phyloP scores from a whole-genome alignment of 148 eudicot species.

The Camellia granthamiana region DNA sequence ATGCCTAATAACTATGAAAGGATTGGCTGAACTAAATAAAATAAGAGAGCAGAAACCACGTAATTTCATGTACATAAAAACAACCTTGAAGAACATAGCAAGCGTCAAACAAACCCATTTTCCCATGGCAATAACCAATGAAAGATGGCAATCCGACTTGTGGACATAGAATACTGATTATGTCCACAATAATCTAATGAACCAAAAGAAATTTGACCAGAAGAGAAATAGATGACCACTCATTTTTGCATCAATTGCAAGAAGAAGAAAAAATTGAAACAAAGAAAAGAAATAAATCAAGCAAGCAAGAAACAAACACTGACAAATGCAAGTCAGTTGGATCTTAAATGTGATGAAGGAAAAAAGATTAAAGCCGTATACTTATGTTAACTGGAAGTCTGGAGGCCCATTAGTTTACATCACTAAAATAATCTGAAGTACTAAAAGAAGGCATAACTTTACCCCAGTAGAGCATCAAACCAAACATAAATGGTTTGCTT shows the following conservation, averaged over 20 bases:
- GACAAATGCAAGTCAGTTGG: background rate
- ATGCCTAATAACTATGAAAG: background rate
- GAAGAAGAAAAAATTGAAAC: background rate
- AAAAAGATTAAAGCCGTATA: background rate
- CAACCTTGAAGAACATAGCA: background rate
- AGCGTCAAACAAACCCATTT: background rate
- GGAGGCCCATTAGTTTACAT: background rate
- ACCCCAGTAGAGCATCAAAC: conserved; percentile 79
- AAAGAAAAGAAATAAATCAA: background rate
- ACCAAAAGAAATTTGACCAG: background rate
- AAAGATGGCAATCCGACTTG: background rate
- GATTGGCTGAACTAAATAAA: background rate
- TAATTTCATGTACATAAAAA: background rate
- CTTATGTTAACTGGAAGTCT: background rate
- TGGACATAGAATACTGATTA: background rate
- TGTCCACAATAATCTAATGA: background rate
- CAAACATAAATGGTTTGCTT: conserved; percentile 64
- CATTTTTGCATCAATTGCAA: background rate
- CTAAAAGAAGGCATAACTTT: conserved; percentile 19
- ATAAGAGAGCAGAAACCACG: background rate
- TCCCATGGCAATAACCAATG: background rate
- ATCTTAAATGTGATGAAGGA: background rate
- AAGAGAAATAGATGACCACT: background rate
- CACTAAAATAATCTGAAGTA: background rate
- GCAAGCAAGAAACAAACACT: background rate